Evolutionary conservation across 2,329 filamentous ascomycete genomes (phyloP).

Genomic region (Talaromyces sp.): DNA sequence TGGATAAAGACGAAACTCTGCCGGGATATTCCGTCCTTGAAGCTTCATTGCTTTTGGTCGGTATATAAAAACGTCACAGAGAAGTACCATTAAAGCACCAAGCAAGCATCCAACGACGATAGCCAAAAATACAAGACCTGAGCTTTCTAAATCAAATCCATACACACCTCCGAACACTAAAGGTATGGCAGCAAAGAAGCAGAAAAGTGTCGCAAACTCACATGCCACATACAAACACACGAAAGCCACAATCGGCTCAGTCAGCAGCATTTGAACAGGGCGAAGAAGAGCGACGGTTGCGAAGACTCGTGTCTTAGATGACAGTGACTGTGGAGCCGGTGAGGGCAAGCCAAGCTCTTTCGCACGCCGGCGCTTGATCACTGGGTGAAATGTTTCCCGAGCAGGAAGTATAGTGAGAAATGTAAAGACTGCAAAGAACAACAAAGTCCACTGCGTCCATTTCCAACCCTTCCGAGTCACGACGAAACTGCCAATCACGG

Average conservation of each 20-base stretch:
- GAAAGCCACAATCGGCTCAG: constrained; percentile 29
- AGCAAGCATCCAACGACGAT: constrained; percentile 19
- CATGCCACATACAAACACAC: constrained; percentile 29
- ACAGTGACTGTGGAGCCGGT: constrained; percentile 8
- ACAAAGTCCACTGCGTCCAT: constrained; percentile 23
- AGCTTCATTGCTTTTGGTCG: constrained; percentile 7
- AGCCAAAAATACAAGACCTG: constrained; percentile 15
- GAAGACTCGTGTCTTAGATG: constrained; percentile 15
- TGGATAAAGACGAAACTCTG: constrained; percentile 22
- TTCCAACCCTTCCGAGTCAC: constrained; percentile 24
- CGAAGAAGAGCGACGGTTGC: constrained; percentile 25
- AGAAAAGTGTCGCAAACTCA: constrained; percentile 27
- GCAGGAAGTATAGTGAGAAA: constrained; percentile 9
- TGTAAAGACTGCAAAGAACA: constrained; percentile 18
- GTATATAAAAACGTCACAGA: constrained; percentile 21
- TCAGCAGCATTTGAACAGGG: constrained; percentile 27
- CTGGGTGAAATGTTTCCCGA: constrained; percentile 23
- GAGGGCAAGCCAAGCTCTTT: constrained; percentile 9
- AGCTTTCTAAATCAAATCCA: constrained; percentile 12
- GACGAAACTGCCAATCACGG: constrained; percentile 27
- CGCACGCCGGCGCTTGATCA: constrained; percentile 15
- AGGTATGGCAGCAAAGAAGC: constrained; percentile 15
- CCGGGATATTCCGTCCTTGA: constrained; percentile 5
- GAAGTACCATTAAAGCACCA: constrained; percentile 16
- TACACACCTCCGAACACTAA: constrained; percentile 13